These are phyloP conservation scores for Phoma herbarum DNA, from an alignment of 2,329 filamentous ascomycete species.

Conservation along the genomic window DNA sequence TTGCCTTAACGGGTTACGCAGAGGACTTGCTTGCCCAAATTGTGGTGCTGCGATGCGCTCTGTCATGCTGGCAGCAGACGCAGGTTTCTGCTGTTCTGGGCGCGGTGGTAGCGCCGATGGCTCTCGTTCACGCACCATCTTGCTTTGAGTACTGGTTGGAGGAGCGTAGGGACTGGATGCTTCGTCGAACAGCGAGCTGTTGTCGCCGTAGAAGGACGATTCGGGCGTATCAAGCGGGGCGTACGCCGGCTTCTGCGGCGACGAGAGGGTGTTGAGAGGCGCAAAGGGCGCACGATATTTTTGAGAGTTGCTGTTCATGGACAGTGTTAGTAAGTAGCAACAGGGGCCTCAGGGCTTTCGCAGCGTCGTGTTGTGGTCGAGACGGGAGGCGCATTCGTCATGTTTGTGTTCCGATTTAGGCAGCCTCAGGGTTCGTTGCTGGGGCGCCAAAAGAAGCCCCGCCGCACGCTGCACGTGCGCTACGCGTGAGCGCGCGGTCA, in stretches of 20 bases:
- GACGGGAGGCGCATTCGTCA: conserved; percentile 9
- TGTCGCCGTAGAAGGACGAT: conserved; percentile 36
- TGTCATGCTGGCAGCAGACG: conserved; percentile 45
- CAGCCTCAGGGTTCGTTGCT: conserved; percentile 18
- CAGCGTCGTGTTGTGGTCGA: conserved; percentile 1
- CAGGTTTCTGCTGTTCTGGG: conserved; percentile 29
- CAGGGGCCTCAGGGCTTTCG: not conserved
- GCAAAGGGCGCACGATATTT: conserved; percentile 46
- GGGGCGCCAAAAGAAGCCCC: conserved; percentile 19
- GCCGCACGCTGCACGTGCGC: conserved; percentile 5
- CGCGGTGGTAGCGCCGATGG: conserved; percentile 51
- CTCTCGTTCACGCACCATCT: conserved; percentile 63
- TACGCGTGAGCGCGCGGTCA: conserved; percentile 23
- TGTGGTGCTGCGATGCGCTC: conserved; percentile 49
- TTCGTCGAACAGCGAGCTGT: conserved; percentile 50
- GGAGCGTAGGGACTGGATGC: conserved; percentile 20
- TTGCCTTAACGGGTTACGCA: conserved; percentile 59
- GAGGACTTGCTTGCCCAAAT: conserved; percentile 67
- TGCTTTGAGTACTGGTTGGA: conserved; percentile 26
- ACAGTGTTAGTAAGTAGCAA: conserved; percentile 1
- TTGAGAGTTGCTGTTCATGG: conserved; percentile 39
- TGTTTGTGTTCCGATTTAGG: conserved; percentile 24
- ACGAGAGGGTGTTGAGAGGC: conserved; percentile 47
- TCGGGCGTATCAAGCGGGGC: conserved; percentile 12
- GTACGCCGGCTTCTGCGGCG: conserved; percentile 44